Percentiles rank a stretch among this genome's conserved stretches.
Conservation (phyloP, 306 rosid species). For the Rosa persica region DNA sequence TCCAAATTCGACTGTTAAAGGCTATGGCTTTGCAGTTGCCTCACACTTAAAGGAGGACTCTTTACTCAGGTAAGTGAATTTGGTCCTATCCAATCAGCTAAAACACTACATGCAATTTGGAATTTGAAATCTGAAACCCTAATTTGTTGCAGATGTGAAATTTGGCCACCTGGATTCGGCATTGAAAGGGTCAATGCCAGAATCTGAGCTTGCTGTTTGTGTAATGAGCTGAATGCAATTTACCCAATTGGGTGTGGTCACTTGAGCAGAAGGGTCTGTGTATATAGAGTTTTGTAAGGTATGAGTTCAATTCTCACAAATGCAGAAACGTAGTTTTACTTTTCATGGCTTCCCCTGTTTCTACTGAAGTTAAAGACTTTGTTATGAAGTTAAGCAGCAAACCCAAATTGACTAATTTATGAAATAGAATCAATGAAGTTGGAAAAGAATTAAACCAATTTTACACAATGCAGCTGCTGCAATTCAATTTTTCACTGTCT, state of each 20-base stretch:
- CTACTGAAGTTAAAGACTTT: neutral
- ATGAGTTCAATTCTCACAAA: neutral
- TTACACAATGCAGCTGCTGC: neutral
- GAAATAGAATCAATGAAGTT: neutral
- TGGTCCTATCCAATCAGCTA: neutral
- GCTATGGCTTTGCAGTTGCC: neutral
- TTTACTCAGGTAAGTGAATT: neutral
- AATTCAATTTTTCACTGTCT: neutral
- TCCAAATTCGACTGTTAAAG: neutral
- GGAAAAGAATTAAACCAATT: neutral
- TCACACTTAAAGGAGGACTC: neutral
- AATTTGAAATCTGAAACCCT: neutral
- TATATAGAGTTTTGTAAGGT: neutral
- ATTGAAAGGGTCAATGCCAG: conserved; percentile 13
- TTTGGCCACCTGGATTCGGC: neutral
- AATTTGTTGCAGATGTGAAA: neutral
- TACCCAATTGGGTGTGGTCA: neutral
- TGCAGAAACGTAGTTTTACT: neutral
- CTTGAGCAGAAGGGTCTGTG: neutral
- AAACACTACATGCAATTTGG: neutral
- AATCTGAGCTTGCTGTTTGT: conserved; percentile 6
- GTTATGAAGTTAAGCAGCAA: neutral
- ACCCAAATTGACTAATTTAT: neutral
- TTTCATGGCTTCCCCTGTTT: conserved; percentile 7
- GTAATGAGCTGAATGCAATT: neutral